Percentiles rank a stretch among this genome's conserved stretches.
Conservation (phyloP, 1,284 basidiomycete genomes). For the Fereydounia khargensis region DNA sequence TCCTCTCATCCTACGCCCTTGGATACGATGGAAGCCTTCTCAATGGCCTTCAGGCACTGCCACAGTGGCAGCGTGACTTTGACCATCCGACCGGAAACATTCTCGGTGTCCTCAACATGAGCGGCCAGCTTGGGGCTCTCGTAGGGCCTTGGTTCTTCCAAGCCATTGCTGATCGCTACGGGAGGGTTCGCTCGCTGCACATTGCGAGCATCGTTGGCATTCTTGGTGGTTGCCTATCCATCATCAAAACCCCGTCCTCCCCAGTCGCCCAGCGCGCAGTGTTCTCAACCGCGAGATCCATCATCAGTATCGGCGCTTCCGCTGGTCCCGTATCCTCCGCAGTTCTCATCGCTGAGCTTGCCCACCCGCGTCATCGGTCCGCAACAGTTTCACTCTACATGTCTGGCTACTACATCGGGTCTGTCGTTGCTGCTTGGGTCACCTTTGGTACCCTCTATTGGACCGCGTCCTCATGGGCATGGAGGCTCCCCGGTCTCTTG, state of each 20-base stretch:
- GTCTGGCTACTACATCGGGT: slow-evolving; percentile 1
- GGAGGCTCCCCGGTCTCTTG: slow-evolving; percentile 3
- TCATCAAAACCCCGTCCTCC: background rate
- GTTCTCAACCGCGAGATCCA: slow-evolving; percentile 2
- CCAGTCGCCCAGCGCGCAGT: background rate
- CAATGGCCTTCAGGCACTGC: slow-evolving; percentile 4
- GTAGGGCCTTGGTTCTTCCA: background rate
- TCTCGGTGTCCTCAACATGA: background rate
- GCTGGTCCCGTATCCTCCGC: background rate
- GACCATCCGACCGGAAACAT: background rate
- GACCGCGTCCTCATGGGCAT: slow-evolving; percentile 1
- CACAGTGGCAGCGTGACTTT: background rate
- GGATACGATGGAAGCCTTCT: slow-evolving; percentile 9
- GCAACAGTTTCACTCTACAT: background rate
- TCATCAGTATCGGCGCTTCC: slow-evolving; percentile 2
- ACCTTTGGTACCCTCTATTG: slow-evolving; percentile 1
- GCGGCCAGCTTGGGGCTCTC: slow-evolving; percentile 1
- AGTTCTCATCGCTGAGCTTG: slow-evolving; percentile 6
- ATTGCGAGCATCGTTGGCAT: background rate
- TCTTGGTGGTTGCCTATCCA: slow-evolving; percentile 1
- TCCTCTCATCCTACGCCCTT: slow-evolving; percentile 1
- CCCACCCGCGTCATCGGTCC: slow-evolving; percentile 6
- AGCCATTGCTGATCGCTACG: slow-evolving; percentile 1
- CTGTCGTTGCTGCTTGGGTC: slow-evolving; percentile 2
- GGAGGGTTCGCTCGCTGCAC: slow-evolving; percentile 1